Evolutionary conservation across 306 rosid genomes (phyloP).

Genomic region (Acacia acuminata): DNA sequence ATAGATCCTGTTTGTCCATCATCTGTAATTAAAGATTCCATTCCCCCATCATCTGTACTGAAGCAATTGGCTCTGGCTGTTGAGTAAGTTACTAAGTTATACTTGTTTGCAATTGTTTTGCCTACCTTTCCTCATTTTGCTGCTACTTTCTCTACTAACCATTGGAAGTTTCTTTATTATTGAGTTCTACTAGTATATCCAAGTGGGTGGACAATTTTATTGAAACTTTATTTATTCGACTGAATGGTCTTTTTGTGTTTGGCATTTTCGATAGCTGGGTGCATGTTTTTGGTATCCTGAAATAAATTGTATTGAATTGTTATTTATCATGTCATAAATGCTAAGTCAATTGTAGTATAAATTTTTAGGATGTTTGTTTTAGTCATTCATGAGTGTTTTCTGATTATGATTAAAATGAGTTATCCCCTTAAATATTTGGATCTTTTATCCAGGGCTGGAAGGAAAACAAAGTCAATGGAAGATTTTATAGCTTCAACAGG

Average conservation of each 20-base stretch:
- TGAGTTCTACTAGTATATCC: conserved; percentile 14
- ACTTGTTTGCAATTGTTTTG: conserved; percentile 17
- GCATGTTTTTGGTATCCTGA: not conserved
- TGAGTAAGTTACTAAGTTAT: conserved; percentile 84
- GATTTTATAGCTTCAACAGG: conserved; percentile 66
- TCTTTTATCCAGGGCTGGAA: conserved; percentile 73
- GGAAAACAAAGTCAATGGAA: conserved; percentile 76
- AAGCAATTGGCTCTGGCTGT: conserved; percentile 87
- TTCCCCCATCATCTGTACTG: conserved; percentile 70
- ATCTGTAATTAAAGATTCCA: conserved; percentile 31
- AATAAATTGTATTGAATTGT: conserved; percentile 9
- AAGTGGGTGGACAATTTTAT: conserved; percentile 1
- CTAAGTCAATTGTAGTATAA: conserved; percentile 9
- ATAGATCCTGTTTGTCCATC: conserved; percentile 54
- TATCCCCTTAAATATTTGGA: conserved; percentile 28
- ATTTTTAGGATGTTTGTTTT: conserved; percentile 11
- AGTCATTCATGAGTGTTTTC: conserved; percentile 24
- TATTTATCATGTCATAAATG: conserved; percentile 29
- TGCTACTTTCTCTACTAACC: conserved; percentile 15
- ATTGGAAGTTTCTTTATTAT: conserved; percentile 15
- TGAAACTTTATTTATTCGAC: not conserved
- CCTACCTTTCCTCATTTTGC: conserved; percentile 13
- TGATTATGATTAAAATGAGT: conserved; percentile 16
- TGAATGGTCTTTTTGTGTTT: conserved; percentile 17
- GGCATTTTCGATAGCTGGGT: not conserved